A percentile compares a stretch with the other conserved stretches of the same genome.
phyloP scores from a whole-genome alignment of 805 yeast genomes.

The Nakazawaea wyomingensis region DNA sequence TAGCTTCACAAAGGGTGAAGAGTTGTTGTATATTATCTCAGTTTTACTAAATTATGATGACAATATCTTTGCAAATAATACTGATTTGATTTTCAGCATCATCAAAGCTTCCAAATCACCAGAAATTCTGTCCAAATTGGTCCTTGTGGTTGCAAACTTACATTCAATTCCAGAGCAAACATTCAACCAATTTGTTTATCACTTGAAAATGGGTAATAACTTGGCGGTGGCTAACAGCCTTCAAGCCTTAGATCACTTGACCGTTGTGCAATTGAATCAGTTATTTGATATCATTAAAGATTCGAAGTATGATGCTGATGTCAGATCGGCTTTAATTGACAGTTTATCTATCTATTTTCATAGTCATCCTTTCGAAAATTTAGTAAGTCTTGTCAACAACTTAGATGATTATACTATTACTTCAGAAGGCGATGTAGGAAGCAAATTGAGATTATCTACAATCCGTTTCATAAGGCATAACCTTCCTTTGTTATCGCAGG shows the following conservation, averaged over 20 bases:
- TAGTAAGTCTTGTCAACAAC: slow-evolving; percentile 25
- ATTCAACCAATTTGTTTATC: slow-evolving; percentile 28
- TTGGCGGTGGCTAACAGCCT: slow-evolving; percentile 31
- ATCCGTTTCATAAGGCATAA: slow-evolving; percentile 34
- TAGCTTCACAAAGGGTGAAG: slow-evolving; percentile 33
- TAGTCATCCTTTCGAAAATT: slow-evolving; percentile 13
- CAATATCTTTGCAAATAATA: slow-evolving; percentile 13
- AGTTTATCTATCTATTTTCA: slow-evolving; percentile 22
- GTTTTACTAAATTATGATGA: slow-evolving; percentile 7
- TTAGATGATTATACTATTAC: slow-evolving; percentile 77
- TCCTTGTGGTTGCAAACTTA: slow-evolving; percentile 20
- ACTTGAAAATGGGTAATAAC: slow-evolving; percentile 33
- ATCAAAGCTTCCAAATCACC: slow-evolving; percentile 20
- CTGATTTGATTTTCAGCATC: slow-evolving; percentile 23
- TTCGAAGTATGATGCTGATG: slow-evolving; percentile 22
- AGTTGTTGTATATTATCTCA: slow-evolving; percentile 22
- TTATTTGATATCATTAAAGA: slow-evolving; percentile 25
- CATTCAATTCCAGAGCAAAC: slow-evolving; percentile 15
- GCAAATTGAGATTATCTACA: slow-evolving; percentile 55
- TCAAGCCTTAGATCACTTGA: slow-evolving; percentile 21
- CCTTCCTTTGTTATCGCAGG: slow-evolving; percentile 13
- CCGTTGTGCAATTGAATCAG: slow-evolving; percentile 14
- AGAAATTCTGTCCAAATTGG: slow-evolving; percentile 24
- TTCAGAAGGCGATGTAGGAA: slow-evolving; percentile 90
- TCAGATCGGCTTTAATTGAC: slow-evolving; percentile 21